Conservation (phyloP, 495 filamentous ascomycete species). For the Parachaetomium inaequale region DNA sequence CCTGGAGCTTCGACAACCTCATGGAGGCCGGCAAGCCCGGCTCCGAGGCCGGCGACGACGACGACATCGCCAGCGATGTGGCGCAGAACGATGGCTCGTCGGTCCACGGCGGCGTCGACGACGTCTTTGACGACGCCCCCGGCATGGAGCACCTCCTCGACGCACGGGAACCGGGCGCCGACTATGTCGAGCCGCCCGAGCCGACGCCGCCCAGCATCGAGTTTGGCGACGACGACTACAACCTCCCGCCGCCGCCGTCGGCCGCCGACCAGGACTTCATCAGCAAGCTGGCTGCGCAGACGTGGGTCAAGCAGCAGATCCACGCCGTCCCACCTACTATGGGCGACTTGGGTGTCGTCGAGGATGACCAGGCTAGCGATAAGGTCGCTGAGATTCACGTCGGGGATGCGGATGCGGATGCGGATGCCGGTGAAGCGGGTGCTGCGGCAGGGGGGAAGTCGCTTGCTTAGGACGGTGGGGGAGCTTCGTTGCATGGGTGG, state of each 20-base stretch:
- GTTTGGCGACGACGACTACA: constrained; percentile 6
- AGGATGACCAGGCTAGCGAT: constrained; percentile 35
- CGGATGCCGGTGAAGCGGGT: neutral
- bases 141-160: constrained; percentile 23
- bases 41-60: constrained; percentile 19
- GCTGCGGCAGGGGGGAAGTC: neutral
- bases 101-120: constrained; percentile 9
- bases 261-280: constrained; percentile 25
- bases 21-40: constrained; percentile 12
- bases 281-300: constrained; percentile 24
- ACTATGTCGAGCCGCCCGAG: constrained; percentile 22
- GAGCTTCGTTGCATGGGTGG: neutral
- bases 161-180: constrained; percentile 11
- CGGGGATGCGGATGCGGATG: constrained; percentile 29
- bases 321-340: constrained; percentile 30
- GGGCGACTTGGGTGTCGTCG: constrained; percentile 4
- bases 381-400: constrained; percentile 47
- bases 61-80: constrained; percentile 39
- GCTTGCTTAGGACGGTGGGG: neutral
- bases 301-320: constrained; percentile 35
- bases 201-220: constrained; percentile 9
- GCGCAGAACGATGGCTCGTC: constrained; percentile 36
- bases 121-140: constrained; percentile 14
- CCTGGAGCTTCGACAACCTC: constrained; percentile 41
- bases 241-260: constrained; percentile 12